Percentiles rank a stretch among this genome's conserved stretches.
Conservation (phyloP, 2,329 filamentous ascomycete species). For the Neonectria hederae region DNA sequence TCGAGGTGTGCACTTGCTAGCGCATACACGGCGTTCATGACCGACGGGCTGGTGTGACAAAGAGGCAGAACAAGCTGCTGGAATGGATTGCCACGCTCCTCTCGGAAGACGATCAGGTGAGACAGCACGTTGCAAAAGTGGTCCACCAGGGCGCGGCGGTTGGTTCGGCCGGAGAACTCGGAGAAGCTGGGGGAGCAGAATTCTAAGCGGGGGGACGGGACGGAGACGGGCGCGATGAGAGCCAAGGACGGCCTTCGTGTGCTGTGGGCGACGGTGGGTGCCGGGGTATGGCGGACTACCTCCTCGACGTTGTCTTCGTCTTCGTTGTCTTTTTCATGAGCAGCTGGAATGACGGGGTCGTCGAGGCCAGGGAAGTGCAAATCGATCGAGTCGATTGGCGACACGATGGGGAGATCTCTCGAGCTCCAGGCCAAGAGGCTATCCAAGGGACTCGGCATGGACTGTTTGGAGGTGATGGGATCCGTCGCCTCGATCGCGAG, state of each 20-base stretch:
- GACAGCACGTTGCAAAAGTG: slow-evolving; percentile 72
- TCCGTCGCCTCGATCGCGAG: slow-evolving; percentile 12
- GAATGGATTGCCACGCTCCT: slow-evolving; percentile 71
- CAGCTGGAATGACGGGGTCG: slow-evolving; percentile 23
- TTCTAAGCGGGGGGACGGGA: slow-evolving; percentile 54
- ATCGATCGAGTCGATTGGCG: slow-evolving; percentile 44
- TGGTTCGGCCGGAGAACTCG: slow-evolving; percentile 65
- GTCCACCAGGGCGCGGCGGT: slow-evolving; percentile 65
- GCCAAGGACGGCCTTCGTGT: slow-evolving; percentile 38
- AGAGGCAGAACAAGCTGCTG: slow-evolving; percentile 70
- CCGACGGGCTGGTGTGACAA: slow-evolving; percentile 62
- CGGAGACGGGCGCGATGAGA: slow-evolving; percentile 37
- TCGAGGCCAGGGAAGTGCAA: slow-evolving; percentile 46
- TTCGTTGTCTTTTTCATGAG: slow-evolving; percentile 31
- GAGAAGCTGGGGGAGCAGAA: slow-evolving; percentile 63
- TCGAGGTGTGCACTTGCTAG: slow-evolving; percentile 86
- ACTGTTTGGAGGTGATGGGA: slow-evolving; percentile 7
- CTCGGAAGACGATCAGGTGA: slow-evolving; percentile 71
- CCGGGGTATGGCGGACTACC: slow-evolving; percentile 34
- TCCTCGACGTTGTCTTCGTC: slow-evolving; percentile 45
- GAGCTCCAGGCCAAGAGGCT: slow-evolving; percentile 33
- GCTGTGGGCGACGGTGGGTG: slow-evolving; percentile 29
- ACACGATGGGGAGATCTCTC: slow-evolving; percentile 40
- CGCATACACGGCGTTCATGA: slow-evolving; percentile 87
- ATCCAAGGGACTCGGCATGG: slow-evolving; percentile 18